Evolutionary conservation across 2,329 filamentous ascomycete genomes (phyloP).

Genomic region (Fusarium nurragi): DNA sequence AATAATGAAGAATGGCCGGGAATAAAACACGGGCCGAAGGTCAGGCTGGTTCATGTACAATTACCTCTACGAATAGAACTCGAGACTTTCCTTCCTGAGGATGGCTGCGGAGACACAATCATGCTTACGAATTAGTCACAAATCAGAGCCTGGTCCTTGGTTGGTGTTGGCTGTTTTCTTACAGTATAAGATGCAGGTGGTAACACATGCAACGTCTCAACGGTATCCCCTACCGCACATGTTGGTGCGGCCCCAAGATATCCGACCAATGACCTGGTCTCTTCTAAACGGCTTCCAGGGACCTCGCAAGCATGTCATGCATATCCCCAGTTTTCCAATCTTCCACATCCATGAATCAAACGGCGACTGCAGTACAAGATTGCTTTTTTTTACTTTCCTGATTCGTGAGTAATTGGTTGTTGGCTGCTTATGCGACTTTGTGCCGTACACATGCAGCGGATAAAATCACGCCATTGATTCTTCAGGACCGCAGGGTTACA

Average conservation of each 20-base stretch:
- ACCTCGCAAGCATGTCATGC: not conserved
- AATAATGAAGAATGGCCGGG: not conserved
- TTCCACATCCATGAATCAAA: not conserved
- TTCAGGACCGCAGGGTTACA: conserved; percentile 2
- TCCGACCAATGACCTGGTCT: not conserved
- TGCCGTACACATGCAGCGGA: conserved; percentile 28
- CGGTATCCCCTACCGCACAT: not conserved
- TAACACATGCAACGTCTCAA: conserved; percentile 15
- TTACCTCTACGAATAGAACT: not conserved
- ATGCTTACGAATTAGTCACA: not conserved
- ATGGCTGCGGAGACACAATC: not conserved
- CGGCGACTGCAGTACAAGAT: not conserved
- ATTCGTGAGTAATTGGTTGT: not conserved
- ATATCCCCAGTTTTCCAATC: not conserved
- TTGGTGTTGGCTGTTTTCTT: not conserved
- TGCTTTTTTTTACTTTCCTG: not conserved
- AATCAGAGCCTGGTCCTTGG: not conserved
- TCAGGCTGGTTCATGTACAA: not conserved
- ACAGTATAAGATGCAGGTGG: not conserved
- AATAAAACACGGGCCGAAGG: not conserved
- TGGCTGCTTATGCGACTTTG: not conserved
- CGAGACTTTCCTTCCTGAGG: not conserved
- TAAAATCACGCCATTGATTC: conserved; percentile 20
- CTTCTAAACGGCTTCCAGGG: not conserved
- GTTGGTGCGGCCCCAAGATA: conserved; percentile 10